Evolutionary conservation across 78 protist genomes (phyloP).

Genomic region (Dictyostelium brefeldianum): DNA sequence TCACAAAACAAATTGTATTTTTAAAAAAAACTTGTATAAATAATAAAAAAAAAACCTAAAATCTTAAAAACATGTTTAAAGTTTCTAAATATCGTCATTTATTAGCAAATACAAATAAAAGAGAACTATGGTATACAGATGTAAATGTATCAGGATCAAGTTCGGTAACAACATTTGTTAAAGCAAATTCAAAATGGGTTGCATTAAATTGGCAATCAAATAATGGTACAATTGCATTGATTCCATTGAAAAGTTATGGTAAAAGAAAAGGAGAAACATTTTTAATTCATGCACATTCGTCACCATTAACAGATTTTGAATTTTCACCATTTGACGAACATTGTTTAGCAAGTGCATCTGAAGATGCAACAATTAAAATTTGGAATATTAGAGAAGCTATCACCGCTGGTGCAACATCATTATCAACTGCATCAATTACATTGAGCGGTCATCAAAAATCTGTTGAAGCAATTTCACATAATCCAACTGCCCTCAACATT

Average conservation of each 20-base stretch:
- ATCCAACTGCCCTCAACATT: conserved; percentile 62
- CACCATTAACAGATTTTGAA: conserved; percentile 55
- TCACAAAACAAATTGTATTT: neutral
- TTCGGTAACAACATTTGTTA: conserved; percentile 33
- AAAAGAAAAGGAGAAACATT: conserved; percentile 60
- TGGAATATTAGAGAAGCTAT: conserved; percentile 54
- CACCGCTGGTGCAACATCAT: neutral
- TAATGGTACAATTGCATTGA: conserved; percentile 66
- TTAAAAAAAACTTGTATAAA: neutral
- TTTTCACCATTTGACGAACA: conserved; percentile 80
- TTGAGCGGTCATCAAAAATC: conserved; percentile 58
- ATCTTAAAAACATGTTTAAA: neutral
- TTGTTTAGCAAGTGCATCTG: conserved; percentile 75
- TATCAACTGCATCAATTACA: neutral
- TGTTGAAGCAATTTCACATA: conserved; percentile 51
- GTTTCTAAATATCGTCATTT: conserved; percentile 65
- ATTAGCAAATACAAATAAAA: conserved; percentile 46
- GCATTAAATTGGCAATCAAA: conserved; percentile 84
- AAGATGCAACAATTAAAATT: conserved; percentile 79
- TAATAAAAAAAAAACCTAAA: neutral
- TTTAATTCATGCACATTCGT: conserved; percentile 82
- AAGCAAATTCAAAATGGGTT: conserved; percentile 35
- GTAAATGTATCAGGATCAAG: conserved; percentile 39
- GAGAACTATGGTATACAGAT: conserved; percentile 82
- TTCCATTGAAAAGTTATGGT: conserved; percentile 68